Evolutionary conservation across 768 basidiomycete species (phyloP), one percentile per base, ranked within the genome.

Genomic region (Mycena galopus): DNA sequence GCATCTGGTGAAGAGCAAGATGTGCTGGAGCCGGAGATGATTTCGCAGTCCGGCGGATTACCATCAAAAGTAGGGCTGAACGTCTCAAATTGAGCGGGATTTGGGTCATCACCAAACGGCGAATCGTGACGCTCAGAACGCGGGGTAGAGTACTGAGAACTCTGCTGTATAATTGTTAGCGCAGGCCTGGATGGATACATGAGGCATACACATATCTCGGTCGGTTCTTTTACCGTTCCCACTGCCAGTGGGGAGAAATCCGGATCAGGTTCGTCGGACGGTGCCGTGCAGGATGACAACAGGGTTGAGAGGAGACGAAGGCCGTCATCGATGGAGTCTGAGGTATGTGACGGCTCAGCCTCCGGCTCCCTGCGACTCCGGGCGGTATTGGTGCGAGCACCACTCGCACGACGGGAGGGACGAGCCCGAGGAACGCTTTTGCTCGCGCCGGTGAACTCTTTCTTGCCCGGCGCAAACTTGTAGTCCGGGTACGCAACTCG

Each of bases 401-500:
- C n/a, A n/a, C n/a, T n/a, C n/a, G n/a, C n/a, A n/a, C 62, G 62
- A 35, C 56, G 37, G 9, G 32, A 1, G 12, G 29, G 12, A 9
- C 16, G 14, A 57, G 30, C 37, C 21, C n/a, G 21, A 4, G 12
- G 39, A 51, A 10, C 44, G 44, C 44, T 42, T 42, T 25, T 9
- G 42, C 37, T 27, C 21, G 16, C 51, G 47, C 50, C 19, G 25
- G 23, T 8, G 32, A 12, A 1, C n/a, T 44, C 39, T 25, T 4
- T 51, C n/a, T n/a, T 23, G 33, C 32, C 21, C 30, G 69, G 65
- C 4, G 33, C 12, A 37, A 59, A 69, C 72, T 59, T 68, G 62
- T 73, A 73, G 12, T 73, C 58, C 5, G 72, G 72, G 30, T 73
- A 50, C 14, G 37, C 16, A n/a, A 47, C 23, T 11, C 10, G 32